phyloP scores from a whole-genome alignment of 2,329 filamentous ascomycete species.

The Trichophyton rubrum region DNA sequence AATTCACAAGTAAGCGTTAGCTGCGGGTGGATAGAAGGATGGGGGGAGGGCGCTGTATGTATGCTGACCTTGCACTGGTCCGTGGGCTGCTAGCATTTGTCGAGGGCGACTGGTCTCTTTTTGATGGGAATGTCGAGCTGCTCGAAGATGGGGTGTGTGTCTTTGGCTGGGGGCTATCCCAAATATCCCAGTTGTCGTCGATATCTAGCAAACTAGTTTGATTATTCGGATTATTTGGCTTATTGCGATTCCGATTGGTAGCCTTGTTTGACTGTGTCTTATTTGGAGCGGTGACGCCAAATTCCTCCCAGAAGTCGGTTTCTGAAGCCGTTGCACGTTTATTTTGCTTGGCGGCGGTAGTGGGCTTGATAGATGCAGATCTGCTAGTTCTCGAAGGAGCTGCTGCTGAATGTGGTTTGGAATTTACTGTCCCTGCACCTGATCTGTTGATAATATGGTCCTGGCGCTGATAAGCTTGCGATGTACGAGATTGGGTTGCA shows the following conservation, averaged over 20 bases:
- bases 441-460: constrained; percentile 13
- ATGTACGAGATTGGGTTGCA: constrained; percentile 35
- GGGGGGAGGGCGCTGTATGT: constrained; percentile 12
- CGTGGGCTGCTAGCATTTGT: constrained; percentile 39
- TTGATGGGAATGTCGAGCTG: constrained; percentile 40
- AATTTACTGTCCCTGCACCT: constrained; percentile 23
- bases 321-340: constrained; percentile 32
- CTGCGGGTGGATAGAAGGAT: constrained; percentile 4
- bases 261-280: constrained; percentile 16
- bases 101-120: constrained; percentile 33
- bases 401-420: constrained; percentile 22
- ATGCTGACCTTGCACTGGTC: constrained; percentile 41
- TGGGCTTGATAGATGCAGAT: constrained; percentile 20
- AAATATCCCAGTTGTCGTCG: constrained; percentile 43
- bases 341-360: constrained; percentile 25
- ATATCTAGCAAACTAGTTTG: constrained; percentile 27
- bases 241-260: constrained; percentile 26
- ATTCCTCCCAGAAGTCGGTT: constrained; percentile 39
- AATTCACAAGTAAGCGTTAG: constrained; percentile 9
- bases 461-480: constrained; percentile 19
- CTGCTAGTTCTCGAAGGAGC: constrained; percentile 17
- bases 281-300: constrained; percentile 31
- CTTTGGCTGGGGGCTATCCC: constrained; percentile 39
- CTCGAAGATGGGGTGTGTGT: constrained; percentile 33
- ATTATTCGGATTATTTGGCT: constrained; percentile 19